Evolutionary conservation across 306 rosid species (phyloP), one percentile per base, ranked within the genome.

Genomic region (Canavalia ensiformis): DNA sequence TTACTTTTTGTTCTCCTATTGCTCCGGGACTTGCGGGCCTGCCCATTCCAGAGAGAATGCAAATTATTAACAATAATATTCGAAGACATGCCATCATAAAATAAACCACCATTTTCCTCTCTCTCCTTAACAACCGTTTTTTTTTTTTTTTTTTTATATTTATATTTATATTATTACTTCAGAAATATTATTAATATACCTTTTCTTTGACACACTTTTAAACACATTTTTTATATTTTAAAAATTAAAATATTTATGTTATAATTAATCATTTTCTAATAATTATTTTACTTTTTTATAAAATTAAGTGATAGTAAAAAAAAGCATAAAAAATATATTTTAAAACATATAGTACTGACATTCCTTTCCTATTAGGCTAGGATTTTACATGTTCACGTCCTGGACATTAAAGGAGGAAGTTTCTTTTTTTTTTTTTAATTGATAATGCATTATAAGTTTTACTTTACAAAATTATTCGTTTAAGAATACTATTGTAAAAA

Each of bases 11-110:
- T 49, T 60, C 63, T 66, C 75, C 56, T 37, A 35, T 9, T 12
- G 29, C 8, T 56, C 45, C 76, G 70, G 42, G 31, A 8, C 5
- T 64, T 41, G 50, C 74, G 74, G 79, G 57, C 60, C 65, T 47
- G 64, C 72, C 30, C 29, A 79, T 68, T 46, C 57, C 42, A 45
- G 54, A 42, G 59, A 52, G 62, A 72, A 8, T 45, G 52, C 66
- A 60, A 72, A 71, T 80, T 33, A 45, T 74, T 67, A 56, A 54
- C 30, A 67, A 74, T 67, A 66, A 81, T 13, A 37, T 81, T 25
- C 49, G 46, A 81, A 47, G 67, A 72, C 74, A 81, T 62, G 78
- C 45, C 56, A 67, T 52, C 41, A 33, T 34, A 42, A 2, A 31
- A 18, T 18, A 18, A 18, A 18, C 25, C 25, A 18, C 25, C 25